Base-by-base conservation (phyloP, 768 basidiomycete genomes). In the Grammothele lineata region DNA sequence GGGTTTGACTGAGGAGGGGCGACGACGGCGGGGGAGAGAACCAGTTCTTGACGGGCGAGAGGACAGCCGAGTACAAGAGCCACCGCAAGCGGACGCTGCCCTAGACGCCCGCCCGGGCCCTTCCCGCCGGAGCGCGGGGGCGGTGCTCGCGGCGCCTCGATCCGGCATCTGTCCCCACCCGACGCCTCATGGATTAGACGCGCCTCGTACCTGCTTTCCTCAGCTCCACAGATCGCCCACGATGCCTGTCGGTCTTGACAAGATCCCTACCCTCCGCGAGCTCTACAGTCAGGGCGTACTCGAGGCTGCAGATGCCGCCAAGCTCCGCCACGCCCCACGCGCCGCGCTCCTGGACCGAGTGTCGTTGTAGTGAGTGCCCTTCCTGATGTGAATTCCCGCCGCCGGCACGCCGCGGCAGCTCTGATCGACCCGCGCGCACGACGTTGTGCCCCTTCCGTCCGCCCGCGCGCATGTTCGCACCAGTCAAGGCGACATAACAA, bases 401-500 rank as follows among this genome's bases (percentile, higher is more conserved):
- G 14, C 14, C 27, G 8, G 27, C 27, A 14, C 27, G 27, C 27
- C n/a, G n/a, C n/a, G 14, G 14, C 27, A 7, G 27, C 7, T 30
- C 14, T 30, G 27, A 30, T 14, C 27, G 8, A 14, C 27, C 35
- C 35, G 6, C 35, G 9, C 7, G 8, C 9, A 17, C 18, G 35
- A 36, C 12, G 17, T 36, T 36, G 35, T 36, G 9, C 37, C 36
- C 25, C 37, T 19, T 33, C 10, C 34, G 10, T 17, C 15, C 34
- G 32, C 42, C 22, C 35, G 35, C 37, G 15, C 14, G 17, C n/a
- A 15, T 37, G 27, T 30, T 30, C 14, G 27, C 33, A 14, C 33
- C 57, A 90, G 89, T 57, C 81, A 86, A 59, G 87, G 86, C 21
- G 85, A 91, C 63, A 90, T 92, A 47, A 91, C 89, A 2, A 68